These are phyloP conservation scores for Lentinula sp. DNA, from an alignment of 768 basidiomycete genomes.

Conservation along the genomic window DNA sequence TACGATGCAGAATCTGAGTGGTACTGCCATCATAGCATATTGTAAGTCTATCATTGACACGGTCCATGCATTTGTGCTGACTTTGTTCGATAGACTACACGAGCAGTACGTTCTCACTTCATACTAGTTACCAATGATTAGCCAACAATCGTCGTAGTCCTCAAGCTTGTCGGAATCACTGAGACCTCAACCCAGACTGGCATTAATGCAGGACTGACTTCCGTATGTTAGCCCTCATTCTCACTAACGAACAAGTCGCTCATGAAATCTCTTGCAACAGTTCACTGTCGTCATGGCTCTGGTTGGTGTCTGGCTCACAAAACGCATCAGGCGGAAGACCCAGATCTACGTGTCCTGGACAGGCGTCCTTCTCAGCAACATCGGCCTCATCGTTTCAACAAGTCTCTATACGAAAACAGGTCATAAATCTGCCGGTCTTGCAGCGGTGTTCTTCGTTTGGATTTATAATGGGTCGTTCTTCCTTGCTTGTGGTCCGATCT, in stretches of 20 bases:
- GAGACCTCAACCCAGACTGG: conserved; percentile 1
- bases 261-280: neutral
- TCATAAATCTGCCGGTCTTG: conserved; percentile 2
- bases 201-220: conserved; percentile 7
- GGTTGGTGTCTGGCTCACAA: conserved; percentile 3
- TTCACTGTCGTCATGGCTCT: conserved; percentile 7
- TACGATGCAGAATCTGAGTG: conserved; percentile 4
- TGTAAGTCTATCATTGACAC: neutral
- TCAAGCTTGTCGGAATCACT: conserved; percentile 6
- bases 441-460: conserved; percentile 6
- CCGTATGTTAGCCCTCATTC: neutral
- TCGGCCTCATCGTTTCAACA: conserved; percentile 3
- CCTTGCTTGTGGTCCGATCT: conserved; percentile 6
- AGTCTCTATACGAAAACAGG: neutral
- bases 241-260: no score
- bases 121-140: neutral
- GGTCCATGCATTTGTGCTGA: neutral
- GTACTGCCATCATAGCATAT: conserved; percentile 6
- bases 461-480: conserved; percentile 7
- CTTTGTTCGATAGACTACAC: conserved; percentile 1
- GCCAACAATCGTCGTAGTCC: neutral
- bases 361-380: conserved; percentile 4
- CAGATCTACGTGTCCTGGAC: conserved; percentile 1
- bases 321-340: conserved; percentile 1
- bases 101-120: neutral